Evolutionary conservation across 371 early-diverging fungal species (phyloP).

Genomic region (Circinella umbellata): DNA sequence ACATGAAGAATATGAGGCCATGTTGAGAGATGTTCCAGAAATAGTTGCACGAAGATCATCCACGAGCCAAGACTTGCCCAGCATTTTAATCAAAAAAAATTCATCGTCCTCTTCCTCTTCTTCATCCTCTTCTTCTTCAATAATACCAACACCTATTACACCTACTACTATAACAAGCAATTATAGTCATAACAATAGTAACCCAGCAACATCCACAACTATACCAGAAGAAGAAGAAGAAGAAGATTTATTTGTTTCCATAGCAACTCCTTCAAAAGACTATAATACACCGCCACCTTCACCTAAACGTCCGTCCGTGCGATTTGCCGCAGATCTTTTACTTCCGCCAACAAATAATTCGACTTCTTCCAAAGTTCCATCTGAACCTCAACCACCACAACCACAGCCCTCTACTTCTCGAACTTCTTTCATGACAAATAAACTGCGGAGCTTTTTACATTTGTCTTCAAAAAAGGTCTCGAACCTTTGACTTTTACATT

Average conservation of each 20-base stretch:
- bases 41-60: conserved; percentile 16
- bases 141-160: conserved; percentile 8
- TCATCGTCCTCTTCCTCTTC: conserved; percentile 5
- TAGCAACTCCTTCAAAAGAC: not conserved
- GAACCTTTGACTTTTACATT: conserved; percentile 4
- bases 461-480: conserved; percentile 7
- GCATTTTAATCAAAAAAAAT: conserved; percentile 28
- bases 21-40: conserved; percentile 31
- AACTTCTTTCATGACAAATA: not conserved
- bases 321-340: conserved; percentile 33
- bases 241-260: too few relatives aligned
- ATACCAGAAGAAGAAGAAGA: not conserved
- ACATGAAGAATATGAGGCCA: conserved; percentile 35
- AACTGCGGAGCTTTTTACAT: conserved; percentile 10
- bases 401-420: not conserved
- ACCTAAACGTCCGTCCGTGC: conserved; percentile 33
- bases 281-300: conserved; percentile 23
- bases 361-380: conserved; percentile 20
- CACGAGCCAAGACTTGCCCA: conserved; percentile 16
- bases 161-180: conserved; percentile 4
- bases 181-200: too few relatives aligned
- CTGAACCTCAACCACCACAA: conserved; percentile 5
- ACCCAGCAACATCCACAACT: not conserved
- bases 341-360: conserved; percentile 28
- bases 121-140: conserved; percentile 7